phyloP scores from a whole-genome alignment of 1,139 yeast species.

The Blastobotrys proliferans region DNA sequence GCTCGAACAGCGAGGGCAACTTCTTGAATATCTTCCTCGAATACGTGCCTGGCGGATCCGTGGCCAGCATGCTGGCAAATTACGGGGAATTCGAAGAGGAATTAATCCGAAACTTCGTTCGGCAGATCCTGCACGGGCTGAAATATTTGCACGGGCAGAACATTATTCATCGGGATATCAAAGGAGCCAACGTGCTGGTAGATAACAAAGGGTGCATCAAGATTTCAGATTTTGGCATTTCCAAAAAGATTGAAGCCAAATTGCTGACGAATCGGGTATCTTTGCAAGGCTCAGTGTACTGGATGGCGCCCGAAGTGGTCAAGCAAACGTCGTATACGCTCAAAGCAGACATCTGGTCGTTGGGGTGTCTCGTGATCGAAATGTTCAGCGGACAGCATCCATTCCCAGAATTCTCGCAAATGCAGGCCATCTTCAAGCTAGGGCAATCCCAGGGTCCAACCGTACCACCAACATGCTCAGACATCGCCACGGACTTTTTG shows the following conservation, averaged over 20 bases:
- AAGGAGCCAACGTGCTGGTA: constrained; percentile 90
- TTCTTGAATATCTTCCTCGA: constrained; percentile 81
- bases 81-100: constrained; percentile 86
- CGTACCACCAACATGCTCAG: constrained; percentile 72
- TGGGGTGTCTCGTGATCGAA: constrained; percentile 87
- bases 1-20: constrained; percentile 67
- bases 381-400: constrained; percentile 96
- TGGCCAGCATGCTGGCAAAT: constrained; percentile 74
- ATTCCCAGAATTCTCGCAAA: constrained; percentile 86
- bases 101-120: constrained; percentile 71
- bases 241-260: constrained; percentile 78
- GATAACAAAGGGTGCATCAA: constrained; percentile 87
- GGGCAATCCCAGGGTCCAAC: constrained; percentile 78
- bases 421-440: constrained; percentile 92
- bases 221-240: constrained; percentile 96
- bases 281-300: constrained; percentile 97
- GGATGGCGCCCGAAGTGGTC: constrained; percentile 99
- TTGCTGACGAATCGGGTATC: constrained; percentile 56
- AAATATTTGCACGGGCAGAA: constrained; percentile 81
- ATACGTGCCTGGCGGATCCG: constrained; percentile 96
- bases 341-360: constrained; percentile 89
- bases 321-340: constrained; percentile 87
- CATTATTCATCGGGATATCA: constrained; percentile 91
- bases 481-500: constrained; percentile 65
- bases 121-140: constrained; percentile 77